These are phyloP conservation scores for Quercus aquifolioides DNA, from an alignment of 306 rosid genomes.

Conservation along the genomic window DNA sequence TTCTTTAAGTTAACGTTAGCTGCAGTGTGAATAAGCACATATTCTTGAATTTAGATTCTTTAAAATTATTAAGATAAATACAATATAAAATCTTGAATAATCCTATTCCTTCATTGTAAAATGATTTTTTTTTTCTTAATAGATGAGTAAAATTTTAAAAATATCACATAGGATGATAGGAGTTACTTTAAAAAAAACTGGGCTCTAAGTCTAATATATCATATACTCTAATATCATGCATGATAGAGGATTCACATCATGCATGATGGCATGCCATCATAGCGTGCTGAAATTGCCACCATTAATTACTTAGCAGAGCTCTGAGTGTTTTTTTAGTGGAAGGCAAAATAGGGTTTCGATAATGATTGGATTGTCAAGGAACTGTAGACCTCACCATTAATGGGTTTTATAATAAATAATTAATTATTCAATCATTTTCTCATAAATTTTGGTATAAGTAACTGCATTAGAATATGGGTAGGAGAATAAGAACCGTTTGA, in stretches of 20 bases:
- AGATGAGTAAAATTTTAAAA: no score
- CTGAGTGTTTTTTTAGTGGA: background rate
- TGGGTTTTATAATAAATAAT: conserved; percentile 7
- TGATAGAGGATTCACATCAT: background rate
- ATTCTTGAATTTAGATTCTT: no score
- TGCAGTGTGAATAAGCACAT: no score
- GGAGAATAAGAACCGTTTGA: background rate
- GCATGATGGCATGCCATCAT: background rate
- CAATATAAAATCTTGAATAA: no score
- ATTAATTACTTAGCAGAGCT: background rate
- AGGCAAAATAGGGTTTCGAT: conserved; percentile 15
- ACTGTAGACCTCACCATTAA: conserved; percentile 25
- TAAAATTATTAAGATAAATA: no score
- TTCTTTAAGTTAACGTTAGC: no score
- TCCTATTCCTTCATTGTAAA: no score
- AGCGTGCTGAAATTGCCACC: background rate
- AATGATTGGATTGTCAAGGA: conserved; percentile 37
- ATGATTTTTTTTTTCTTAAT: no score
- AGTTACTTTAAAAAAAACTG: no score
- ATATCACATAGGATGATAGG: no score
- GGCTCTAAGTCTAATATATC: no score
- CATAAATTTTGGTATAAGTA: background rate
- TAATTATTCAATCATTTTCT: conserved; percentile 32
- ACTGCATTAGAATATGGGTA: background rate
- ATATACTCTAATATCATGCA: no score